Percentiles rank a stretch among this genome's conserved stretches.
Evolutionary conservation across 2,329 filamentous ascomycete species (phyloP).

Genomic region (Xylariaceae sp.): DNA sequence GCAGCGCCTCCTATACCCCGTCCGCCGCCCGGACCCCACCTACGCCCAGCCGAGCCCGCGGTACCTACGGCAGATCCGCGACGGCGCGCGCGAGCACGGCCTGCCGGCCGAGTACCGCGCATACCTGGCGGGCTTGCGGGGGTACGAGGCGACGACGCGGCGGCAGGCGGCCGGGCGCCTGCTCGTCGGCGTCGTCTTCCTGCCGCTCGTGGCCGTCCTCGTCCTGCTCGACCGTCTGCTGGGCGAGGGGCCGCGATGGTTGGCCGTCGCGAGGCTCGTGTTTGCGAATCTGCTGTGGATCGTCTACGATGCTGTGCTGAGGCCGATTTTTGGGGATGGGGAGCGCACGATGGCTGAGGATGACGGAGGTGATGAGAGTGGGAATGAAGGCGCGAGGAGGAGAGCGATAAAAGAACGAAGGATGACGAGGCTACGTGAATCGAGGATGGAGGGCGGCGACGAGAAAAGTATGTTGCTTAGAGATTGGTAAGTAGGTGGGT

Average conservation of each 20-base stretch:
- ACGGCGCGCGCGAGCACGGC: constrained; percentile 78
- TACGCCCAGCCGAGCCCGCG: constrained; percentile 83
- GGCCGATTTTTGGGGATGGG: constrained; percentile 78
- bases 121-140: constrained; percentile 69
- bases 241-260: constrained; percentile 62
- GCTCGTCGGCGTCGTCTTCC: constrained; percentile 63
- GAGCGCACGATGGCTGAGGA: constrained; percentile 59
- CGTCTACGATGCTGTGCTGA: constrained; percentile 66
- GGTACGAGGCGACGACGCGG: constrained; percentile 70
- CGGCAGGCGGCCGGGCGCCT: constrained; percentile 68
- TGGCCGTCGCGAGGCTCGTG: constrained; percentile 53
- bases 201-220: constrained; percentile 57
- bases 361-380: too few relatives aligned
- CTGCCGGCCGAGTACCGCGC: constrained; percentile 76
- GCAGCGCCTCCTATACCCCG: constrained; percentile 48
- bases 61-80: constrained; percentile 78
- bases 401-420: background rate
- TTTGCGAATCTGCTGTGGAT: constrained; percentile 57
- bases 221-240: constrained; percentile 49
- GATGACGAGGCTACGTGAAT: background rate
- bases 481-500: constrained; percentile 32
- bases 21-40: constrained; percentile 62
- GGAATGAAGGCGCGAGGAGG: constrained; percentile 7
- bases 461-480: constrained; percentile 32
- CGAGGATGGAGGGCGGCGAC: background rate